Percentiles rank a stretch among this genome's conserved stretches.
These are phyloP conservation scores for Monosporozyma aquatica DNA, from an alignment of 805 yeast species.

Conservation along the genomic window DNA sequence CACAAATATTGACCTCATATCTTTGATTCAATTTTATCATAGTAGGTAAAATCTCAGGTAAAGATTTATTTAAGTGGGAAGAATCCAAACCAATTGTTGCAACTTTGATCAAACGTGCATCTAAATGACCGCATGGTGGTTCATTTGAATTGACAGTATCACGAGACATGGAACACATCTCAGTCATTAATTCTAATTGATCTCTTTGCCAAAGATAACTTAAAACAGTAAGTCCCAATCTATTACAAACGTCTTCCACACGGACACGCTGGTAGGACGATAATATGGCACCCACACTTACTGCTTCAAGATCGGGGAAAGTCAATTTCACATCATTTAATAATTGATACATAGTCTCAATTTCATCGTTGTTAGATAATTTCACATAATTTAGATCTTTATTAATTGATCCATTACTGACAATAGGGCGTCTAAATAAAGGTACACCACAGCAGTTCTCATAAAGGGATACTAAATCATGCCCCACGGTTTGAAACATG, in stretches of 20 bases:
- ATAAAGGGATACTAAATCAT: slow-evolving; percentile 59
- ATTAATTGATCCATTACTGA: slow-evolving; percentile 49
- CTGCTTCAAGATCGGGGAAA: slow-evolving; percentile 73
- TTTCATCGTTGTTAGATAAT: slow-evolving; percentile 63
- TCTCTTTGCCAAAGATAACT: slow-evolving; percentile 87
- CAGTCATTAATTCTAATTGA: slow-evolving; percentile 70
- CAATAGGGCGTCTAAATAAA: slow-evolving; percentile 57
- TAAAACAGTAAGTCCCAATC: slow-evolving; percentile 59
- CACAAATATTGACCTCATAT: slow-evolving; percentile 89
- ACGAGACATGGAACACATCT: slow-evolving; percentile 48
- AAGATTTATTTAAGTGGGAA: slow-evolving; percentile 56
- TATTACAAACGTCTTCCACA: slow-evolving; percentile 80
- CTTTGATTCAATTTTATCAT: slow-evolving; percentile 46
- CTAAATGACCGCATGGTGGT: slow-evolving; percentile 31
- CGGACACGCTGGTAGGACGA: slow-evolving; percentile 93
- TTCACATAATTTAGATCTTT: slow-evolving; percentile 56
- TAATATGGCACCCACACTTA: slow-evolving; percentile 91
- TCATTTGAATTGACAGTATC: slow-evolving; percentile 12
- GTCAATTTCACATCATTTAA: slow-evolving; percentile 37
- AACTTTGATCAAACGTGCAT: slow-evolving; percentile 83
- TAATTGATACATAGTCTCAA: slow-evolving; percentile 66
- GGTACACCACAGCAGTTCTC: slow-evolving; percentile 71
- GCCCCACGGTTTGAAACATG: slow-evolving; percentile 98
- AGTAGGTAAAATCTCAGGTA: slow-evolving; percentile 52
- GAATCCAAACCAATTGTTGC: slow-evolving; percentile 81